Evolutionary conservation across 2,329 filamentous ascomycete species (phyloP).

Genomic region (Tolypocladium pustulatum): DNA sequence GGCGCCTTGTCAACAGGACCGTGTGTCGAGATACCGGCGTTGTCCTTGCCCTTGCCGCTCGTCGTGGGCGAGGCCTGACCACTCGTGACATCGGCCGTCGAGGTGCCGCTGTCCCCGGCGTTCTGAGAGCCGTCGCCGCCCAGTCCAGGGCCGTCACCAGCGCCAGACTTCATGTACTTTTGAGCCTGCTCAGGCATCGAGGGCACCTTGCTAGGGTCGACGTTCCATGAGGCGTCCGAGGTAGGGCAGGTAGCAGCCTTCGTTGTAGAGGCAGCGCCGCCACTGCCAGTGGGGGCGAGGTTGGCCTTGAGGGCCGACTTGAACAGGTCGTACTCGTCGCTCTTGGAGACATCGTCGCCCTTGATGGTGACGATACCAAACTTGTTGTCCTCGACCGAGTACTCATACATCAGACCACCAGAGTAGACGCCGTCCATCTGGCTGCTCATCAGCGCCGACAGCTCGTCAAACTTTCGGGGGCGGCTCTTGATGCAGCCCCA

Average conservation of each 20-base stretch:
- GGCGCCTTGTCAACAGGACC: constrained; percentile 18
- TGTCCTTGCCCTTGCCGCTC: constrained; percentile 12
- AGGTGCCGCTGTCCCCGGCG: constrained; percentile 33
- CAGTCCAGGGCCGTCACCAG: constrained; percentile 43
- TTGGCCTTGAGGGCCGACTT: constrained; percentile 35
- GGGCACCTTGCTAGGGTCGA: constrained; percentile 38
- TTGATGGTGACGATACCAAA: constrained; percentile 69
- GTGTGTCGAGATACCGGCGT: constrained; percentile 18
- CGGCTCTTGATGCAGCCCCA: constrained; percentile 80
- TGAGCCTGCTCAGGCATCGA: constrained; percentile 38
- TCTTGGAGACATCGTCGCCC: constrained; percentile 43
- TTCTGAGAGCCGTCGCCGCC: constrained; percentile 43
- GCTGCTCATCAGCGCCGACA: constrained; percentile 65
- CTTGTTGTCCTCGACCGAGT: constrained; percentile 66
- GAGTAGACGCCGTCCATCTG: constrained; percentile 90
- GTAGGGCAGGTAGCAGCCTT: constrained; percentile 38
- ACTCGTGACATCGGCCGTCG: constrained; percentile 28
- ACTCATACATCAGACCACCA: constrained; percentile 93
- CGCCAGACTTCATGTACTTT: constrained; percentile 43
- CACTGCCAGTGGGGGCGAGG: constrained; percentile 38
- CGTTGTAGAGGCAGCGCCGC: constrained; percentile 37
- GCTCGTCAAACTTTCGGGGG: constrained; percentile 67
- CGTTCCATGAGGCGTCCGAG: constrained; percentile 36
- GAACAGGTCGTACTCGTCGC: constrained; percentile 49
- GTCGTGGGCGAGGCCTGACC: constrained; percentile 20